A percentile compares a stretch with the other conserved stretches of the same genome.
These are phyloP conservation scores for Schwanniomyces polymorphus DNA, from an alignment of 805 yeast genomes.

Conservation along the genomic window DNA sequence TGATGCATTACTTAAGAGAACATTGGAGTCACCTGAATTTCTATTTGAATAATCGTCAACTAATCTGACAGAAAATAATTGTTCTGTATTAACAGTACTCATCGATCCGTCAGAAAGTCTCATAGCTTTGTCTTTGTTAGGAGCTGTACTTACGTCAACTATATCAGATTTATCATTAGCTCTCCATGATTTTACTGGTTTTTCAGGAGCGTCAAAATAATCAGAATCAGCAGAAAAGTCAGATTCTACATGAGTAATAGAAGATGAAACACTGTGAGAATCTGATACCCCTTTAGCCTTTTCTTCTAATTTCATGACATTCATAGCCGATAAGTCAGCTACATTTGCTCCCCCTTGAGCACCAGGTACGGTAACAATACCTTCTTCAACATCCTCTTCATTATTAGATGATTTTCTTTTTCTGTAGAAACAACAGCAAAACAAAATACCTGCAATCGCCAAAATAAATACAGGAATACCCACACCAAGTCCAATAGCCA, in stretches of 20 bases:
- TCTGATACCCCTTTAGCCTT: constrained; percentile 22
- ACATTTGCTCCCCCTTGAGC: constrained; percentile 22
- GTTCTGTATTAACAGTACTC: constrained; percentile 85
- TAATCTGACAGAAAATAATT: constrained; percentile 73
- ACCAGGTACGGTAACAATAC: constrained; percentile 29
- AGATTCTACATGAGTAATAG: constrained; percentile 54
- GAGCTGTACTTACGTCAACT: constrained; percentile 1
- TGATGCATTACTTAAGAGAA: constrained; percentile 23
- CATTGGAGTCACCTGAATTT: constrained; percentile 18
- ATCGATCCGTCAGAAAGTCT: constrained; percentile 70
- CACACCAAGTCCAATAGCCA: constrained; percentile 93
- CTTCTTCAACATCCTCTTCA: constrained; percentile 13
- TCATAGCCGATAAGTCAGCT: constrained; percentile 31
- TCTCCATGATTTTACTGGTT: constrained; percentile 44
- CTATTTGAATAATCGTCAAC: constrained; percentile 55
- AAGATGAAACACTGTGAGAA: constrained; percentile 41
- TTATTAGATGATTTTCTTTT: constrained; percentile 13
- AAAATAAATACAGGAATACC: constrained; percentile 66
- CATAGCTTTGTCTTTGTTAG: constrained; percentile 44
- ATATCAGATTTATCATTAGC: constrained; percentile 34
- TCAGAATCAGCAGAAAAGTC: constrained; percentile 20
- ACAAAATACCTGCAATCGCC: constrained; percentile 46
- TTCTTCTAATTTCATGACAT: constrained; percentile 52
- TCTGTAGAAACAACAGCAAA: constrained; percentile 53
- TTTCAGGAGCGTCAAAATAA: constrained; percentile 36